Evolutionary conservation across 306 rosid species (phyloP), one percentile per base, ranked within the genome.

Genomic region (Cicer arietinum): DNA sequence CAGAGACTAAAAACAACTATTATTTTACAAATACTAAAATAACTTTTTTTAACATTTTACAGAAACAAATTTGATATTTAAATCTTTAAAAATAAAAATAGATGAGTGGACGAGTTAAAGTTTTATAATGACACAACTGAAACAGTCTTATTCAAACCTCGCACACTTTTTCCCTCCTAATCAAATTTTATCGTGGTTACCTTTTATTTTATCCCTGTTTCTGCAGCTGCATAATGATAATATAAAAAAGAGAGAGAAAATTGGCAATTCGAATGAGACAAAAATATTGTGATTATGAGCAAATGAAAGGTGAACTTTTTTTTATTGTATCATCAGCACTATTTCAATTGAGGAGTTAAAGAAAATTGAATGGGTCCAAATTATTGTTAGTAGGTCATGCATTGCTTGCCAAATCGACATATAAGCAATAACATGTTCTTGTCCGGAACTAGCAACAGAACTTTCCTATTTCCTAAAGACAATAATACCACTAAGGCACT

Each of bases 381-480:
- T 81, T 71, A 74, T 86, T 77, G 53, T 42, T 6, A 30, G 82
- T 61, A 82, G 87, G 79, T 25, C 83, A 58, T 17, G 52, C 71
- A 77, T 10, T 54, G 59, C 76, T 11, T 58, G 43, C 45, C 53
- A 35, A 50, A 9, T 53, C 37, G 7, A 65, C 25, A 22, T 22
- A 22, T 37, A 69, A 67, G 68, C 71, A 80, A 37, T 40, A 70
- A 1, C 62, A 58, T 22, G 16, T 48, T 64, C 25, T 11, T 66
- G 62, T 67, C 76, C 10, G 0, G 14, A 72, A 35, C 18, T 5
- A 42, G 20, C 67, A 48, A 45, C 76, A 63, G n/a, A 74, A 53
- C 16, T 64, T 52, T 22, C 75, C 30, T 22, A 17, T 41, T 4
- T 58, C 41, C 17, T 10, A 16, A 69, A 61, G 5, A 51, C 46